Evolutionary conservation across 2,329 filamentous ascomycete species (phyloP), one percentile per base, ranked within the genome.

Genomic region (Aschersonia sp.): DNA sequence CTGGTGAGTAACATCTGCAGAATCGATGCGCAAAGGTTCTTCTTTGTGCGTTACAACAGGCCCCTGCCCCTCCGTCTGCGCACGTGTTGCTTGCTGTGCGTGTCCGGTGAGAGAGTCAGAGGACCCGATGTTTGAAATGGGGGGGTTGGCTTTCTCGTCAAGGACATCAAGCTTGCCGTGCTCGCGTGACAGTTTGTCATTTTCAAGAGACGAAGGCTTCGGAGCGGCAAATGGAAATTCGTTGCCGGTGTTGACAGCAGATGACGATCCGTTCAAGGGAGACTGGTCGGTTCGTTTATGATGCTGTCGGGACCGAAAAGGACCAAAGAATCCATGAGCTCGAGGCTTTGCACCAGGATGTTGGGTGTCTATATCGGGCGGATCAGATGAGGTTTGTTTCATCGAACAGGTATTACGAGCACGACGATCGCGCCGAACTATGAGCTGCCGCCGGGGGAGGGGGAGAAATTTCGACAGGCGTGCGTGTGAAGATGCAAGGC

Each of bases 371-470:
- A 68, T 69, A 63, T 70, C 67, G 63, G 72, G 68, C 60, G 68
- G 63, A 54, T 73, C 68, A 66, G 72, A 64, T 55, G 68, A 75
- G 66, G 66, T 65, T 73, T 77, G 67, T 74, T 77, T 80, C 77
- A 80, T 80, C 75, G 76, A 79, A 70, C 58, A 65, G 68, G 62
- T 57, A 51, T 55, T 55, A 47, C 43, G 50, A 46, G 48, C 48
- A 48, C 50, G 48, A 46, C 3, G n/a, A 47, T 40, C 48, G 48
- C 48, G 48, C 46, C 31, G 30, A 40, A 10, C 35, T 38, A 9
- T 29, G 29, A 42, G 40, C 40, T 32, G 40, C 43, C n/a, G 30
- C 7, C n/a, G 28, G 40, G 12, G 31, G 10, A 29, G 29, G 28
- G 40, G 20, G 31, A 32, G 30, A 9, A 29, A 30, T 38, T 38